phyloP scores from a whole-genome alignment of 2,329 filamentous ascomycete species.

The Coniochaeta ligniaria region DNA sequence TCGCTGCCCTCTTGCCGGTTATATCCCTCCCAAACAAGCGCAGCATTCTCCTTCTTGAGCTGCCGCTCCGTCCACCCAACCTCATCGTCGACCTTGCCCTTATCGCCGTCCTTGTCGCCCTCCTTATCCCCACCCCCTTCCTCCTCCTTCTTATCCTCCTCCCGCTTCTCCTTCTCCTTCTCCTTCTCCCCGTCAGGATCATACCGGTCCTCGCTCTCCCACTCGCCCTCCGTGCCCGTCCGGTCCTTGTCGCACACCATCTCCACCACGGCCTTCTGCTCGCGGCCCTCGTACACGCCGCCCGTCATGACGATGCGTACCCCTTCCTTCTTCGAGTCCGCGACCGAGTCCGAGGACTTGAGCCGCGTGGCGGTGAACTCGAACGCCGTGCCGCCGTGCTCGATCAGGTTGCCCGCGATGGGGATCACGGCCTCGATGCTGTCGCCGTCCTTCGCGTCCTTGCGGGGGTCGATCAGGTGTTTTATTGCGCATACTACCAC shows the following conservation, averaged over 20 bases:
- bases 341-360: conserved; percentile 54
- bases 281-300: conserved; percentile 44
- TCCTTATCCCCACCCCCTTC: conserved; percentile 20
- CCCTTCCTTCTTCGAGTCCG: conserved; percentile 64
- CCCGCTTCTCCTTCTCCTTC: conserved; percentile 18
- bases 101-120: conserved; percentile 26
- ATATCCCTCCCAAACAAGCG: conserved; percentile 73
- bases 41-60: conserved; percentile 47
- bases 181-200: conserved; percentile 15
- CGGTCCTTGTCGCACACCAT: conserved; percentile 72
- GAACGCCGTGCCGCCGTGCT: conserved; percentile 49
- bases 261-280: conserved; percentile 74
- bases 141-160: conserved; percentile 16
- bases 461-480: conserved; percentile 38
- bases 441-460: conserved; percentile 35
- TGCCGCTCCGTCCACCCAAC: conserved; percentile 38
- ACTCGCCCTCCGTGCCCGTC: conserved; percentile 68
- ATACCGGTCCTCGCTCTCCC: conserved; percentile 48
- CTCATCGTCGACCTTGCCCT: conserved; percentile 22
- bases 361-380: conserved; percentile 62
- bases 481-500: conserved; percentile 73
- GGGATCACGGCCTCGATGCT: conserved; percentile 54
- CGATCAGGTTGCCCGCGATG: conserved; percentile 65
- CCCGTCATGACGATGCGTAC: conserved; percentile 61
- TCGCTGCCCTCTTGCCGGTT: conserved; percentile 48